A percentile compares a stretch with the other conserved stretches of the same genome.
Conservation (phyloP, 805 yeast species). For the Brettanomyces nanus region DNA sequence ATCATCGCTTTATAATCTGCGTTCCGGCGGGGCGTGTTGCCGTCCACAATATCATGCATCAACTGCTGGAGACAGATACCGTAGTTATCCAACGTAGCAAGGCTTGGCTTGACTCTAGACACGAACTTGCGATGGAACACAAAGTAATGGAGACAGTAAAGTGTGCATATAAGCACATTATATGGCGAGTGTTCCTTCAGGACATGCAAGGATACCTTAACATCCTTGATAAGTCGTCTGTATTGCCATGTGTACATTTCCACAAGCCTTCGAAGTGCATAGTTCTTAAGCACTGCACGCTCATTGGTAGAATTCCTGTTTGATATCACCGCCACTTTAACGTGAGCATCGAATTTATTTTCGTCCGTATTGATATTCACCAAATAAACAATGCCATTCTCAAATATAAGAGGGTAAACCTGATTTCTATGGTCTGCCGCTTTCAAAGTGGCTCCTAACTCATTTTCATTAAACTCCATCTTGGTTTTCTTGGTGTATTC, state of each 20-base stretch:
- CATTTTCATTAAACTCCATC: slow-evolving; percentile 24
- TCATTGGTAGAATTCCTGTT: slow-evolving; percentile 17
- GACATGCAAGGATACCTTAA: slow-evolving; percentile 16
- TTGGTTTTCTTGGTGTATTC: slow-evolving; percentile 19
- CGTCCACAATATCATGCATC: slow-evolving; percentile 19
- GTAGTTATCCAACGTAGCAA: slow-evolving; percentile 19
- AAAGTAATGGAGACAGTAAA: slow-evolving; percentile 23
- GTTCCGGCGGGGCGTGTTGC: slow-evolving; percentile 9
- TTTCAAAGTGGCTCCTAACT: slow-evolving; percentile 17
- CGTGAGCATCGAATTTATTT: slow-evolving; percentile 9
- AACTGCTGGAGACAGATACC: slow-evolving; percentile 20
- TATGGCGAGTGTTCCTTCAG: slow-evolving; percentile 16
- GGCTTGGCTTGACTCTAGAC: slow-evolving; percentile 12
- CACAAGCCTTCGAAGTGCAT: slow-evolving; percentile 21
- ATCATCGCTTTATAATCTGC: slow-evolving; percentile 3
- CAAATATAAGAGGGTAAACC: slow-evolving; percentile 24
- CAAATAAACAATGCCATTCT: slow-evolving; percentile 22
- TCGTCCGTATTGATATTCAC: slow-evolving; percentile 15
- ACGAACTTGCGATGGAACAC: slow-evolving; percentile 17
- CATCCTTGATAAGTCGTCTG: slow-evolving; percentile 16
- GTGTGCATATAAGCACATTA: slow-evolving; percentile 19
- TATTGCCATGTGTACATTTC: slow-evolving; percentile 26
- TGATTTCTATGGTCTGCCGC: slow-evolving; percentile 22
- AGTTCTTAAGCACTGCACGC: slow-evolving; percentile 20
- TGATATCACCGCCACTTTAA: slow-evolving; percentile 21